Conservation (phyloP, 345 rosid species). For the Turritis glabra region DNA sequence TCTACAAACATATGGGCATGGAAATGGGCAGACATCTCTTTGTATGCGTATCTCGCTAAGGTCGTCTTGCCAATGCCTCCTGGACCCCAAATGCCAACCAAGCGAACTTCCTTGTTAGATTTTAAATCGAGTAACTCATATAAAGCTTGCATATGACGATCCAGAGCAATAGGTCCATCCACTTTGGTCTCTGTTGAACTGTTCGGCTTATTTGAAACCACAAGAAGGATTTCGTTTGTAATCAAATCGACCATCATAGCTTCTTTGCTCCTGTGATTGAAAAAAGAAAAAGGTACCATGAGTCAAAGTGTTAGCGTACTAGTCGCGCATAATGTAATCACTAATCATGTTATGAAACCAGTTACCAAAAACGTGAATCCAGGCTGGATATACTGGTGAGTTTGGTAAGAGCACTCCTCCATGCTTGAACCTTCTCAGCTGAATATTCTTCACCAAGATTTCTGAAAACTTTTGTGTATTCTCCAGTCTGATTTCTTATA, state of each 20-base stretch:
- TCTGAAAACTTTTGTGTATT: background rate
- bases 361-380: background rate
- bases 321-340: background rate
- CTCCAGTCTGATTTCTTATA: background rate
- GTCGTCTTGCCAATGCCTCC: constrained; percentile 29
- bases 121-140: background rate
- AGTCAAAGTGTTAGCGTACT: background rate
- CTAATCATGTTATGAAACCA: too few species aligned
- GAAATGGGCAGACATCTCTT: background rate
- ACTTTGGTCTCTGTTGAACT: background rate
- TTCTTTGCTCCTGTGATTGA: background rate
- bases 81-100: constrained; percentile 15
- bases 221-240: background rate
- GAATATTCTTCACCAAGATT: background rate
- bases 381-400: background rate
- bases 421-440: constrained; percentile 22
- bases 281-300: background rate
- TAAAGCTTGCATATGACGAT: background rate
- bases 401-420: constrained; percentile 15
- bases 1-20: constrained; percentile 20
- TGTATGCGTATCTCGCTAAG: background rate
- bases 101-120: constrained; percentile 16
- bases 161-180: background rate
- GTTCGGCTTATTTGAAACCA: background rate
- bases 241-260: background rate